Base-by-base conservation (phyloP, 441 rosid genomes). In the Melastoma candidum region DNA sequence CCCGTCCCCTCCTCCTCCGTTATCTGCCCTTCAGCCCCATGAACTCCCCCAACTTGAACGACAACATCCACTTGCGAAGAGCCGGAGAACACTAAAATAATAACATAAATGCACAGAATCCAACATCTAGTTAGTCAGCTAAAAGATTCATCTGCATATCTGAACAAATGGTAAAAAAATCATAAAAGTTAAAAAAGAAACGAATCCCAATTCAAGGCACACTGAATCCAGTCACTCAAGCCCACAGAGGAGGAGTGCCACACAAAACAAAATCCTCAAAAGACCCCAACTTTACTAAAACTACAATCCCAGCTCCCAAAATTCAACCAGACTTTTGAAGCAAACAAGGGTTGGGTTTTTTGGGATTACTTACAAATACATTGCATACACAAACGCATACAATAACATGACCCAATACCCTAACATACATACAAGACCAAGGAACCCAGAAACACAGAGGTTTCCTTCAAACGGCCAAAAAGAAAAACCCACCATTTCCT, bases 1-100 rank as follows among this genome's bases (percentile, higher is more conserved):
- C 8, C 8, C 41, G 8, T 8, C 41, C 8, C 41, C 22, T 17
- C 41, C 83, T 69, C 64, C 73, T 79, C 76, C 78, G 84, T 63
- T 57, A 61, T 63, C 61, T 56, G 61, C 49, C 70, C 71, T 68
- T 82, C 86, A 85, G 78, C 81, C 95, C 22, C 92, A 93, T 89
- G 82, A 72, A 72, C 74, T 61, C 71, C 54, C 68, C 63, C 66
- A 73, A 68, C 64, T 67, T 32, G 8, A 32, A 32, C 41, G 8
- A 32, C 8, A 32, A 71, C 69, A 74, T 79, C 68, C 79, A 32
- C 78, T 55, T 64, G 70, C 67, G 78, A 76, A 86, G 92, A 76
- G 77, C 76, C 83, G 74, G 41, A 32, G 54, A 58, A 51, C 67
- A 63, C 72, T 69, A 56, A 53, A 48, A 64, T 63, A 44, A 13